A percentile compares a stretch with the other conserved stretches of the same genome.
phyloP scores from a whole-genome alignment of 352 stramenopile species.

The Phytophthora citricola region DNA sequence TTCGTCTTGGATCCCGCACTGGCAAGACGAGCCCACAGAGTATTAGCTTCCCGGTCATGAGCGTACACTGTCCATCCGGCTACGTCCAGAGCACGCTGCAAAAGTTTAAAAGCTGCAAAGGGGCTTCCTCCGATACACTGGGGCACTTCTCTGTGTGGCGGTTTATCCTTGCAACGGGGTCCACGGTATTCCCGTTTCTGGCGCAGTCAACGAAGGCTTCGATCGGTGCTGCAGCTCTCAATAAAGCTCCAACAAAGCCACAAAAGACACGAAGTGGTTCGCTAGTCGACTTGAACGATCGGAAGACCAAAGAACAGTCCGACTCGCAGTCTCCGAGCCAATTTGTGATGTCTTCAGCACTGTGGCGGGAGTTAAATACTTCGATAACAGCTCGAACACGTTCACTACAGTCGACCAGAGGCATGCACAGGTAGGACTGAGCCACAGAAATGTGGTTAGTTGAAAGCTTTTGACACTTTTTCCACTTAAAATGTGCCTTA shows the following conservation, averaged over 20 bases:
- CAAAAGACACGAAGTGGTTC: slow-evolving; percentile 69
- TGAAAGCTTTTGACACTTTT: not conserved
- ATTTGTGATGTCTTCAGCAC: slow-evolving; percentile 38
- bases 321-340: slow-evolving; percentile 51
- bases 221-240: slow-evolving; percentile 54
- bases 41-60: slow-evolving; percentile 56
- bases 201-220: slow-evolving; percentile 30
- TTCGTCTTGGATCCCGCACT: slow-evolving; percentile 27
- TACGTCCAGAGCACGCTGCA: slow-evolving; percentile 58
- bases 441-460: slow-evolving; percentile 3
- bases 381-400: slow-evolving; percentile 67
- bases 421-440: slow-evolving; percentile 73
- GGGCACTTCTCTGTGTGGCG: not conserved
- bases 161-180: slow-evolving; percentile 11
- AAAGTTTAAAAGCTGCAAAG: slow-evolving; percentile 49
- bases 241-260: slow-evolving; percentile 62
- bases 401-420: slow-evolving; percentile 63
- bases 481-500: slow-evolving; percentile 7
- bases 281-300: slow-evolving; percentile 20
- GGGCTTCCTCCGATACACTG: slow-evolving; percentile 4
- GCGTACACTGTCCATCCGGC: slow-evolving; percentile 69
- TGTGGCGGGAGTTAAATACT: slow-evolving; percentile 72
- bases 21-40: slow-evolving; percentile 57
- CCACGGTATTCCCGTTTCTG: not conserved
- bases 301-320: slow-evolving; percentile 20